Percentiles rank a stretch among this genome's conserved stretches.
Evolutionary conservation across 257 asterid species (phyloP).

Genomic region (Primulina huaijiensis): DNA sequence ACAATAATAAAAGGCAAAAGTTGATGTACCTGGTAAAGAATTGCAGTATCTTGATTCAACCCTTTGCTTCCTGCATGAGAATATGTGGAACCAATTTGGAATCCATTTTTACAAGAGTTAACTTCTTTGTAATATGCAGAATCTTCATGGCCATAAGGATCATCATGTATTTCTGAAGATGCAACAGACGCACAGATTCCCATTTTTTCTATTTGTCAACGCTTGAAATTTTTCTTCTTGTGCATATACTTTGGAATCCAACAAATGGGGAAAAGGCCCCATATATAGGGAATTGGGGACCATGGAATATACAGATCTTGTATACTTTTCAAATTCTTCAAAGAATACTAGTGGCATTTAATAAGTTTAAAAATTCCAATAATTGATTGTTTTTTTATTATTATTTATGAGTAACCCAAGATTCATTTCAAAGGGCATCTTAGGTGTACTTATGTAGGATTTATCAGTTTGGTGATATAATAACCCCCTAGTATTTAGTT

Average conservation of each 20-base stretch:
- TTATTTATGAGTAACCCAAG: conserved; percentile 43
- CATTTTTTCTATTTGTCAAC: conserved; percentile 29
- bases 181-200: conserved; percentile 62
- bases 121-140: conserved; percentile 38
- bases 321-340: conserved; percentile 20
- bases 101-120: conserved; percentile 10
- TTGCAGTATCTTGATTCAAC: conserved; percentile 67
- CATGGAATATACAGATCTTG: conserved; percentile 36
- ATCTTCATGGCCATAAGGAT: conserved; percentile 42
- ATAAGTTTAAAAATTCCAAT: conserved; percentile 43
- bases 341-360: conserved; percentile 33
- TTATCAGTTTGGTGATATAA: conserved; percentile 12
- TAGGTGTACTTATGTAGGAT: conserved; percentile 40
- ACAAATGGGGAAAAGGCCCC: conserved; percentile 16
- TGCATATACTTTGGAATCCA: conserved; percentile 29
- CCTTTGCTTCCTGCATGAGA: conserved; percentile 73
- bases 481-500: too few species aligned
- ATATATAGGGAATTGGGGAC: conserved; percentile 39
- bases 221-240: conserved; percentile 18
- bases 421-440: conserved; percentile 74
- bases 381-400: conserved; percentile 24
- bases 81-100: conserved; percentile 50
- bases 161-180: conserved; percentile 57
- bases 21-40: conserved; percentile 57
- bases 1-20: background rate